phyloP scores from a whole-genome alignment of 169 alveolate species.

The Plasmodium cynomolgi region DNA sequence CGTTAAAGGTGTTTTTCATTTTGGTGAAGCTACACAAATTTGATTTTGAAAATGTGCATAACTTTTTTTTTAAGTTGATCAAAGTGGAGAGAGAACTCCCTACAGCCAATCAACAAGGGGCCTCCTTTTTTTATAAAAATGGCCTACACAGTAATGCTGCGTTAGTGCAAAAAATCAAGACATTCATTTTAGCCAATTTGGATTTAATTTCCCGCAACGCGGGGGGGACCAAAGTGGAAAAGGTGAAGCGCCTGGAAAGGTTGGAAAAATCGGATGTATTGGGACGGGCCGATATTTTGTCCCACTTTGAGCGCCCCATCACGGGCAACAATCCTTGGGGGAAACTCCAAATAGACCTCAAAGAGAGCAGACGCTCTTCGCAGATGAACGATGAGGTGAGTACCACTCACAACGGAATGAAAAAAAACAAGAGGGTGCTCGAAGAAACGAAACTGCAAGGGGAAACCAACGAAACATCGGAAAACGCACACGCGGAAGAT shows the following conservation, averaged over 20 bases:
- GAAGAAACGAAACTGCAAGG: conserved; percentile 1
- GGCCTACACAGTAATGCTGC: not conserved
- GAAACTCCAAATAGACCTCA: not conserved
- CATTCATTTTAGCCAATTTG: conserved; percentile 23
- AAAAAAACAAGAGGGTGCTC: not conserved
- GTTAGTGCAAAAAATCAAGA: conserved; percentile 48
- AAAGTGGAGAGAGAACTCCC: not conserved
- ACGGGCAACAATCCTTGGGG: not conserved
- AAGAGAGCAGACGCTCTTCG: not conserved
- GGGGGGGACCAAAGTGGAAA: not conserved
- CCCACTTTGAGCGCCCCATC: not conserved
- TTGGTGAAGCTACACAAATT: conserved; percentile 42
- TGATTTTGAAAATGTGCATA: conserved; percentile 34
- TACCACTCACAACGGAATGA: not conserved
- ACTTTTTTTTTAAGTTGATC: conserved; percentile 42
- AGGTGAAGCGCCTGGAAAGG: not conserved
- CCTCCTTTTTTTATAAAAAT: conserved; percentile 20
- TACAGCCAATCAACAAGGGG: conserved; percentile 1
- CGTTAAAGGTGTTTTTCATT: conserved; percentile 27
- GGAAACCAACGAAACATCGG: not conserved
- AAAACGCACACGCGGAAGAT: not conserved
- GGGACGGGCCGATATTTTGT: not conserved
- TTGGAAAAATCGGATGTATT: not conserved
- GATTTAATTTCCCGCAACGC: conserved; percentile 5
- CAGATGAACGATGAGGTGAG: not conserved